A percentile compares a stretch with the other conserved stretches of the same genome.
Conservation (phyloP, 1,284 basidiomycete species). For the Apiotrichum domesticum region DNA sequence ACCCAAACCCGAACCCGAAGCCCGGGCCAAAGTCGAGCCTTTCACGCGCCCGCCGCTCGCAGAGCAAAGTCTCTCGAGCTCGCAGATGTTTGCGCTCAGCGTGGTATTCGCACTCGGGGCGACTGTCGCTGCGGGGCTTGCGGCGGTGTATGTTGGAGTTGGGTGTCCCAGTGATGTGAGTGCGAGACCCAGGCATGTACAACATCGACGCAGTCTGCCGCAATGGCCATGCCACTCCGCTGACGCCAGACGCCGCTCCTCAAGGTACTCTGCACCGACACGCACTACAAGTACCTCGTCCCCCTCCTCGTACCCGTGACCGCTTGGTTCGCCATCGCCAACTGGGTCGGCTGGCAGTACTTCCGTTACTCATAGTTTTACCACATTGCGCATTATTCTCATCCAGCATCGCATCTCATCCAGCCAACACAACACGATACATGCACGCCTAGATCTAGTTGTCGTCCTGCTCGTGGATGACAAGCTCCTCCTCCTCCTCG, state of each 20-base stretch:
- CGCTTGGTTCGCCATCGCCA: constrained; percentile 84
- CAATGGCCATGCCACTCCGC: too few relatives aligned
- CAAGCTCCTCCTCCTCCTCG: constrained; percentile 71
- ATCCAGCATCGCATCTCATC: not conserved
- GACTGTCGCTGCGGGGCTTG: constrained; percentile 1
- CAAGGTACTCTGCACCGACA: constrained; percentile 51
- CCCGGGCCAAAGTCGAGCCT: not conserved
- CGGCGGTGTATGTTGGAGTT: constrained; percentile 9
- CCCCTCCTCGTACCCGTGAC: constrained; percentile 72
- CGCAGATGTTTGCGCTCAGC: constrained; percentile 7
- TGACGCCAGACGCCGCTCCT: constrained; percentile 5
- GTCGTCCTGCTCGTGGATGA: constrained; percentile 24
- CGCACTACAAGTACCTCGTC: constrained; percentile 81
- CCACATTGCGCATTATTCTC: not conserved
- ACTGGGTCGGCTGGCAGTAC: constrained; percentile 96
- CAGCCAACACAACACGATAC: constrained; percentile 3
- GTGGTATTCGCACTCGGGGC: not conserved
- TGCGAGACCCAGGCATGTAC: not conserved
- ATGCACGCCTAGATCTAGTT: constrained; percentile 14
- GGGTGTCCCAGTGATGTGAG: constrained; percentile 7
- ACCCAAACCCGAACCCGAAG: not conserved
- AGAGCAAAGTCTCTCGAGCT: not conserved
- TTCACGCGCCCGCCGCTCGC: not conserved
- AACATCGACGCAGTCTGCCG: too few relatives aligned
- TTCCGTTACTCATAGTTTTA: constrained; percentile 65